phyloP scores from a whole-genome alignment of 192 early-diverging fungal genomes.

The Paraglomus brasilianum region DNA sequence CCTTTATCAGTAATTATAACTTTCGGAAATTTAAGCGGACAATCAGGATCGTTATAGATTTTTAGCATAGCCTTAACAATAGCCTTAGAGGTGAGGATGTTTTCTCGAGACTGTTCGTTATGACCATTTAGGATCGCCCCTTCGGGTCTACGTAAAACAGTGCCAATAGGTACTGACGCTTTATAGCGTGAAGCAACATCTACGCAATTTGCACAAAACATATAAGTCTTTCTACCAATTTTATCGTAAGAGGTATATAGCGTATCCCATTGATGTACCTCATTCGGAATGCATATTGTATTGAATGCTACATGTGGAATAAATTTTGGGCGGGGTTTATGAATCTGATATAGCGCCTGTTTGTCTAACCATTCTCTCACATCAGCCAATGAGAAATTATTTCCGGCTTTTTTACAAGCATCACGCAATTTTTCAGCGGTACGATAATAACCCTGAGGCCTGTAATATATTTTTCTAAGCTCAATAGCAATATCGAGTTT shows the following conservation, averaged over 20 bases:
- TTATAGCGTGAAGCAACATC: constrained; percentile 4
- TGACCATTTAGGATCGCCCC: too few species aligned
- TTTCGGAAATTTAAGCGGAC: background rate
- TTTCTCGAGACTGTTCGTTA: too few species aligned
- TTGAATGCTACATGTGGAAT: background rate
- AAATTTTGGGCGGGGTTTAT: constrained; percentile 6
- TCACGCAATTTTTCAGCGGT: background rate
- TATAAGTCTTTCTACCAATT: background rate
- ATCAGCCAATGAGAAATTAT: background rate
- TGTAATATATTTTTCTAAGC: background rate
- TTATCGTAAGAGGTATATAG: background rate
- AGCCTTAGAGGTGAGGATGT: too few species aligned
- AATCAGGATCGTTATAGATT: background rate
- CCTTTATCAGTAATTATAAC: constrained; percentile 10
- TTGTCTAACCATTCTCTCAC: background rate
- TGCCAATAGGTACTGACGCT: background rate
- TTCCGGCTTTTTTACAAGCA: background rate
- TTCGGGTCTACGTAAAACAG: too few species aligned
- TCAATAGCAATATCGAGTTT: background rate
- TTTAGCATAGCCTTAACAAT: background rate
- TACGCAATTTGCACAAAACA: background rate
- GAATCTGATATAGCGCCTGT: background rate
- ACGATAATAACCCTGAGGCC: background rate
- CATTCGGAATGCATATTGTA: constrained; percentile 2
- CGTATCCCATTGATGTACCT: constrained; percentile 9